A percentile compares a stretch with the other conserved stretches of the same genome.
Conservation (phyloP, 148 eudicot genomes). For the Camellia sinensis region DNA sequence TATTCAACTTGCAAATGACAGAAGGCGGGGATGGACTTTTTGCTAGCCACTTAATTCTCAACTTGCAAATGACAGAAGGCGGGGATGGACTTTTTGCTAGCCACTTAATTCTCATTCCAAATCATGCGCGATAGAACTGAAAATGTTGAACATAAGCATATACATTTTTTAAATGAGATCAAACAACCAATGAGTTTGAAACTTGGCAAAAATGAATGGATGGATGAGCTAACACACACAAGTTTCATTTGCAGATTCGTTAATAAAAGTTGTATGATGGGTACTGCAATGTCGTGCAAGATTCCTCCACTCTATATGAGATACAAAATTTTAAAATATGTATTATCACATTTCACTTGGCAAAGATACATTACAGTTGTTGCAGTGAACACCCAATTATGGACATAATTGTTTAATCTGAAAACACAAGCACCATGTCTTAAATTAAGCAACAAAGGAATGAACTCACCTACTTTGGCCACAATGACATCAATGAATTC, state of each 20-base stretch:
- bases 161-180: not conserved
- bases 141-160: not conserved
- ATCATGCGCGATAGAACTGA: not conserved
- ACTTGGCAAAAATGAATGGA: not conserved
- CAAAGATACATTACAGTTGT: not conserved
- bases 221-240: not conserved
- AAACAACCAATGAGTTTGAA: not conserved
- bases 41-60: too few relatives aligned
- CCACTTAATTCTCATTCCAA: not conserved
- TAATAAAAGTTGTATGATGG: not conserved
- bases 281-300: not conserved
- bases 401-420: not conserved
- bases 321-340: too few relatives aligned
- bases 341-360: not conserved
- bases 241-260: not conserved
- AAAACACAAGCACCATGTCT: not conserved
- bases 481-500: conserved; percentile 80
- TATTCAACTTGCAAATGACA: too few relatives aligned
- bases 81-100: not conserved
- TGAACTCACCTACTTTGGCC: conserved; percentile 93
- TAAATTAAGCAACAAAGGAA: not conserved
- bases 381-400: not conserved
- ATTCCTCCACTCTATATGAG: not conserved
- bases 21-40: too few relatives aligned
- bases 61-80: not conserved